These are phyloP conservation scores for Aspergillus sclerotialis DNA, from an alignment of 2,329 filamentous ascomycete species.

Conservation along the genomic window DNA sequence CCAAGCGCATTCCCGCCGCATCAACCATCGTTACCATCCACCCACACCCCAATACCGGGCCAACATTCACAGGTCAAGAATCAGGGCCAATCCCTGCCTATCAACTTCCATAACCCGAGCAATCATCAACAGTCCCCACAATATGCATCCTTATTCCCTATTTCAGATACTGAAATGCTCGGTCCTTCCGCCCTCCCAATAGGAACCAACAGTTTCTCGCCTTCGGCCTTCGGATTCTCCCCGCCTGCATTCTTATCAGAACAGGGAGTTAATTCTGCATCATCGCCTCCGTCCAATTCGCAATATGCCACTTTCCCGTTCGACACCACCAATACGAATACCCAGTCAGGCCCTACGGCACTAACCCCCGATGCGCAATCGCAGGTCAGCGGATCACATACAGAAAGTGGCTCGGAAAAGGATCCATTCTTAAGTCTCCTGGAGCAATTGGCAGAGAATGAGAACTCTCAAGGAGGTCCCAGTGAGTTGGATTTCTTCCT, in stretches of 20 bases:
- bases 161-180: neutral
- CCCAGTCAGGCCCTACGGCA: constrained; percentile 12
- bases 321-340: constrained; percentile 16
- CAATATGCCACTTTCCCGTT: constrained; percentile 35
- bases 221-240: constrained; percentile 26
- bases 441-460: constrained; percentile 77
- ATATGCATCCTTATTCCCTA: constrained; percentile 9
- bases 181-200: constrained; percentile 4
- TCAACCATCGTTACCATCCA: neutral
- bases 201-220: constrained; percentile 31
- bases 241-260: constrained; percentile 29
- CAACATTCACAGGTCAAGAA: neutral
- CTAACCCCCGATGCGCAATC: constrained; percentile 37
- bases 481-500: constrained; percentile 76
- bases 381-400: constrained; percentile 32
- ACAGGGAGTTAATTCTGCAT: constrained; percentile 17
- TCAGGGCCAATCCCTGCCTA: constrained; percentile 10
- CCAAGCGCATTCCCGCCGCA: neutral
- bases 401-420: constrained; percentile 53
- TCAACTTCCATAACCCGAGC: constrained; percentile 14
- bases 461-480: constrained; percentile 58
- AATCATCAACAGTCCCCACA: constrained; percentile 9
- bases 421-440: constrained; percentile 74
- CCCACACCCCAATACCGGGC: neutral
- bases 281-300: constrained; percentile 22